A percentile compares a stretch with the other conserved stretches of the same genome.
phyloP scores from a whole-genome alignment of 2,329 filamentous ascomycete species.

The Leptosphaerulina australis region DNA sequence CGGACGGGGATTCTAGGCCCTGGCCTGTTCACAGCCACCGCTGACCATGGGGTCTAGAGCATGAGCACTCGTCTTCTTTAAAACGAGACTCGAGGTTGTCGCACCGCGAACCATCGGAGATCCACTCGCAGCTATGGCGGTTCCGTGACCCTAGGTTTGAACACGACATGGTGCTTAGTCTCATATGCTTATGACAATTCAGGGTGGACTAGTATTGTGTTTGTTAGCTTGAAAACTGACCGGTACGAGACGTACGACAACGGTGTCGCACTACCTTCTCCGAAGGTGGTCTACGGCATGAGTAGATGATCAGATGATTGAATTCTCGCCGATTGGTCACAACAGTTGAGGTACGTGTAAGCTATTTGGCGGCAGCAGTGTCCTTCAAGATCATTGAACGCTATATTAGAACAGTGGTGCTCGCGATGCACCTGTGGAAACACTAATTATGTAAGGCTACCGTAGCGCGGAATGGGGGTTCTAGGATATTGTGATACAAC shows the following conservation, averaged over 20 bases:
- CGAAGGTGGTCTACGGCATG: not conserved
- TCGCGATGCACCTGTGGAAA: not conserved
- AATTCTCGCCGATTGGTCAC: not conserved
- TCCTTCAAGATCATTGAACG: not conserved
- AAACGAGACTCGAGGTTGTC: not conserved
- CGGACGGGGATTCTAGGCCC: slow-evolving; percentile 2
- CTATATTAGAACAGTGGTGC: not conserved
- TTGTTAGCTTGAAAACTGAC: not conserved
- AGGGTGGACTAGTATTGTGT: not conserved
- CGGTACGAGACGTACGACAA: not conserved
- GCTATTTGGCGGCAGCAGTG: too few species aligned
- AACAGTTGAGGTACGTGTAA: too few species aligned
- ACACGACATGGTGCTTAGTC: not conserved
- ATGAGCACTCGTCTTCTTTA: not conserved
- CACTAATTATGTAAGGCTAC: not conserved
- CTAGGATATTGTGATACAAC: too few species aligned
- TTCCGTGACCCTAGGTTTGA: slow-evolving; percentile 1
- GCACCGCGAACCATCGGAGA: not conserved
- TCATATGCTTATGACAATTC: not conserved
- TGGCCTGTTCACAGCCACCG: not conserved
- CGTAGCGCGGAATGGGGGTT: too few species aligned
- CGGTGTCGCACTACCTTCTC: not conserved
- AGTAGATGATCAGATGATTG: not conserved
- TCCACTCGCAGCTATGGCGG: not conserved
- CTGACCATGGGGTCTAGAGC: slow-evolving; percentile 5